A percentile compares a stretch with the other conserved stretches of the same genome.
These are phyloP conservation scores for Cenchrus fungigraminus DNA, from an alignment of 176 grass and related monocot genomes.

Conservation along the genomic window DNA sequence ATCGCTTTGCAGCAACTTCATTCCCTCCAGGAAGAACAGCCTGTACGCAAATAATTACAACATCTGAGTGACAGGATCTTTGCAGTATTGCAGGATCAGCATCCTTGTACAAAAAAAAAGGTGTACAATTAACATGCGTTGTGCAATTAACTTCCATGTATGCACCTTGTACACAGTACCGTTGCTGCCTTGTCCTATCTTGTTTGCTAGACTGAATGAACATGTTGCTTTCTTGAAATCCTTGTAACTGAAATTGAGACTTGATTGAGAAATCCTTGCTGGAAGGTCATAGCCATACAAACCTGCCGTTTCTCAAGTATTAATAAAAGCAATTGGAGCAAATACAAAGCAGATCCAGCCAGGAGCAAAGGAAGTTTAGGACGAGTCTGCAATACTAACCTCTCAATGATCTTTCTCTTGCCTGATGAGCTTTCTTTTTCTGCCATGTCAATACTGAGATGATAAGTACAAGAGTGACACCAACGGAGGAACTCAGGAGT, in stretches of 20 bases:
- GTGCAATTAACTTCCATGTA: not conserved
- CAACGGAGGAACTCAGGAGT: not conserved
- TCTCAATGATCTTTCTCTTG: constrained; percentile 4
- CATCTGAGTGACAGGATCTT: not conserved
- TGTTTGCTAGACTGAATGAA: constrained; percentile 53
- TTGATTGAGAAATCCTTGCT: constrained; percentile 48
- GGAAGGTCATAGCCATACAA: constrained; percentile 51
- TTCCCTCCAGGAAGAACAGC: constrained; percentile 55
- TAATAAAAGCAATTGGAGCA: not conserved
- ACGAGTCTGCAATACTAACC: constrained; percentile 24
- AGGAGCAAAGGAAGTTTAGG: not conserved
- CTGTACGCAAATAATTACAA: constrained; percentile 30
- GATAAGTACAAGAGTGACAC: not conserved
- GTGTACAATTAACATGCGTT: not conserved
- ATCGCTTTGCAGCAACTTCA: constrained; percentile 67
- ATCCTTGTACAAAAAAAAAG: not conserved
- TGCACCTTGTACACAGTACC: constrained; percentile 72
- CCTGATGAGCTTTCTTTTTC: not conserved
- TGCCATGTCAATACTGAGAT: constrained; percentile 10
- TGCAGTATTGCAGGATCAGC: not conserved
- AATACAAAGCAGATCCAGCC: not conserved
- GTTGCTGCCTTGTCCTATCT: constrained; percentile 66
- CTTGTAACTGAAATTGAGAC: constrained; percentile 57
- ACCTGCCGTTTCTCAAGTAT: constrained; percentile 31
- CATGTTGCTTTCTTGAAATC: constrained; percentile 59